phyloP scores from a whole-genome alignment of 768 basidiomycete genomes.

The Nidula microcarpa region DNA sequence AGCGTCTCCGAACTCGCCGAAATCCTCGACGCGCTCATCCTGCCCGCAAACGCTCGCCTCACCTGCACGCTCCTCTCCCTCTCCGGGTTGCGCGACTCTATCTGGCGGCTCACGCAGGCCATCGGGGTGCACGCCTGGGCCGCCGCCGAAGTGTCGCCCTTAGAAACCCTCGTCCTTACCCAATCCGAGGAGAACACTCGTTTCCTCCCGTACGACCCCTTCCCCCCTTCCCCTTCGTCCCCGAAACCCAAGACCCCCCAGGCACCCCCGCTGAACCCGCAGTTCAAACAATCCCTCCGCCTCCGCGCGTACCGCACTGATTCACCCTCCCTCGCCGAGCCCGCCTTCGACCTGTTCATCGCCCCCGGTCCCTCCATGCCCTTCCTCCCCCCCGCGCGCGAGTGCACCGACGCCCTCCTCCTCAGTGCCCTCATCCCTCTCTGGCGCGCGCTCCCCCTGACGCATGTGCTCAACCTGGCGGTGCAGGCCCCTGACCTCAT shows the following conservation, averaged over 20 bases:
- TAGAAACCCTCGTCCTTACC: slow-evolving; percentile 27
- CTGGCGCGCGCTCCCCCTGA: slow-evolving; percentile 28
- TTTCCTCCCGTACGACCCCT: too few species aligned
- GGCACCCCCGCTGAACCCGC: slow-evolving; percentile 16
- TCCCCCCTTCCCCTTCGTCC: too few species aligned
- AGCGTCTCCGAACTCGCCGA: slow-evolving; percentile 23
- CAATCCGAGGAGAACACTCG: slow-evolving; percentile 14
- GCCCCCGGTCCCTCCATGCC: slow-evolving; percentile 16
- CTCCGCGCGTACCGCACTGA: slow-evolving; percentile 26
- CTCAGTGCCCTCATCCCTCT: slow-evolving; percentile 23
- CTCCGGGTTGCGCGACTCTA: slow-evolving; percentile 19
- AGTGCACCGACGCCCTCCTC: slow-evolving; percentile 23
- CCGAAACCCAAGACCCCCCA: slow-evolving; percentile 13
- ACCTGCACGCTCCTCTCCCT: slow-evolving; percentile 21
- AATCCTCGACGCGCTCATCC: slow-evolving; percentile 21
- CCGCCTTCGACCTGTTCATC: slow-evolving; percentile 27
- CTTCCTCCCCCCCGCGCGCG: too few species aligned
- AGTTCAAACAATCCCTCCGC: slow-evolving; percentile 28
- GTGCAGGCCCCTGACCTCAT: slow-evolving; percentile 33
- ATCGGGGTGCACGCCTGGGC: slow-evolving; percentile 20
- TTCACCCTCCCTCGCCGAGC: slow-evolving; percentile 9
- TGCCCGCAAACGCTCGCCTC: slow-evolving; percentile 21
- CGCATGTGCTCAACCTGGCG: slow-evolving; percentile 25
- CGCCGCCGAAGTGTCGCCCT: slow-evolving; percentile 10
- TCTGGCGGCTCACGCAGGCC: slow-evolving; percentile 20